These are phyloP conservation scores for Schoenoplectus tabernaemontani DNA, from an alignment of 202 grass and related monocot genomes.

Conservation along the genomic window DNA sequence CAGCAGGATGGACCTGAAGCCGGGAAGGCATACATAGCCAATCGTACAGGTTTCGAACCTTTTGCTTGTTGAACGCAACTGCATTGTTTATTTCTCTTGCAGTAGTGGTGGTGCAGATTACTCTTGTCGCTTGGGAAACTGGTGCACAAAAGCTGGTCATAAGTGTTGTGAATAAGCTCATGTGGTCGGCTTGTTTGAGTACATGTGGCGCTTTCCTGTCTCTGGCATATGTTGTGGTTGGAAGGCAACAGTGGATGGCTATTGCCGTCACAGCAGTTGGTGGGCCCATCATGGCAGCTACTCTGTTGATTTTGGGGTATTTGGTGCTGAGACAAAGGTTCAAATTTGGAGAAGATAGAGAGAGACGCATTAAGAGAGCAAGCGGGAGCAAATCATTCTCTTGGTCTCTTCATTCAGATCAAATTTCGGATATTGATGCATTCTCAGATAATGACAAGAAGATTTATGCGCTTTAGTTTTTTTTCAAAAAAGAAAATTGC, in stretches of 20 bases:
- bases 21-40: constrained; percentile 48
- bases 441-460: constrained; percentile 83
- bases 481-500: not conserved
- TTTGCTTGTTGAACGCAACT: constrained; percentile 81
- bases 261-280: constrained; percentile 60
- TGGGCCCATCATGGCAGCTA: constrained; percentile 89
- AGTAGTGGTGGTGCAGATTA: constrained; percentile 94
- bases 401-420: constrained; percentile 64
- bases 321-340: constrained; percentile 72
- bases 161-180: constrained; percentile 94
- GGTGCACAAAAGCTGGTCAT: constrained; percentile 87
- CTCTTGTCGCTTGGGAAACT: constrained; percentile 93
- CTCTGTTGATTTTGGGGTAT: constrained; percentile 73
- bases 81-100: constrained; percentile 96
- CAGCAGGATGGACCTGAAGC: not conserved
- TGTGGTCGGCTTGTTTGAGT: constrained; percentile 92
- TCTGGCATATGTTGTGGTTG: constrained; percentile 87
- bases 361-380: constrained; percentile 64
- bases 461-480: constrained; percentile 74
- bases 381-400: constrained; percentile 96
- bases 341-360: constrained; percentile 61
- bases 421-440: constrained; percentile 68
- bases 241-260: constrained; percentile 80
- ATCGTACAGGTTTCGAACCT: constrained; percentile 46
- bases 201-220: constrained; percentile 79